phyloP scores from a whole-genome alignment of 192 early-diverging fungal species.

The Backusella australiensis region DNA sequence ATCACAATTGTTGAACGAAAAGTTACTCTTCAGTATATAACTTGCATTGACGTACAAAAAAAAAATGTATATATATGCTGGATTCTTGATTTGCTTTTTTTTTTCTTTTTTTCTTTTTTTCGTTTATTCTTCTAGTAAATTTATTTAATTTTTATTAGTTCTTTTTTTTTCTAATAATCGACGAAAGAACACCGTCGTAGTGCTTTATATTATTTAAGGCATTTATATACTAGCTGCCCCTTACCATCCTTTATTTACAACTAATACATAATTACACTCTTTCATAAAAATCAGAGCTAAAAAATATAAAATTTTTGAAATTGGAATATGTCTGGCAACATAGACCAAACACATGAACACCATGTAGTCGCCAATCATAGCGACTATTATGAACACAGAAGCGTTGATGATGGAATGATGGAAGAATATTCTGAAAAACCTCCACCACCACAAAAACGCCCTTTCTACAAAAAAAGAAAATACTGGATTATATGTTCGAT shows the following conservation, averaged over 20 bases:
- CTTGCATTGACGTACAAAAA: slow-evolving; percentile 1
- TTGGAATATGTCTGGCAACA: slow-evolving; percentile 1
- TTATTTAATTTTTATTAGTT: slow-evolving; percentile 1
- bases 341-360: slow-evolving; percentile 7
- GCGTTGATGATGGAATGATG: slow-evolving; percentile 9
- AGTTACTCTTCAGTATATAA: not conserved
- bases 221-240: not conserved
- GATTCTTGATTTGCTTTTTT: not conserved
- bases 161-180: not conserved
- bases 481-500: slow-evolving; percentile 57
- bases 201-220: not conserved
- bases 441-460: slow-evolving; percentile 21
- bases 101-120: not conserved
- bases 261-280: slow-evolving; percentile 2
- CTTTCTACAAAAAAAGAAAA: slow-evolving; percentile 47
- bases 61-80: not conserved
- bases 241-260: not conserved
- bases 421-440: slow-evolving; percentile 35
- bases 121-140: not conserved
- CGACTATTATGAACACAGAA: slow-evolving; percentile 12
- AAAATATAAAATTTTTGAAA: not conserved
- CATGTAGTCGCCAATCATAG: not conserved
- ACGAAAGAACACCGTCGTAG: not conserved
- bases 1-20: not conserved
- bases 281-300: not conserved